Evolutionary conservation across 331 rosid species (phyloP).

Genomic region (Arachis monticola): DNA sequence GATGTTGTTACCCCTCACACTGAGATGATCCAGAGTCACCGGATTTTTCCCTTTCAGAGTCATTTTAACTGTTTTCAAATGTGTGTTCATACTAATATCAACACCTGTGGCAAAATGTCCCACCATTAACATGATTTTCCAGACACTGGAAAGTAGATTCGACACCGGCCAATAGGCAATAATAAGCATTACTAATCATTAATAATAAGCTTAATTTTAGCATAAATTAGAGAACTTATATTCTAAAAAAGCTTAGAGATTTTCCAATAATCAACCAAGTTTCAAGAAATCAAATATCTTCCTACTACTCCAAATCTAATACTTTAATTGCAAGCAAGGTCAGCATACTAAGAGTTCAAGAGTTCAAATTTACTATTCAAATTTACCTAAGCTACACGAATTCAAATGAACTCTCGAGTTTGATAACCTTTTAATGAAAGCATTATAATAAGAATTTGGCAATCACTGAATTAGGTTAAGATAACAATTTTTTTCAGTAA

Average conservation of each 20-base stretch:
- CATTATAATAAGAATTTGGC: too few relatives aligned
- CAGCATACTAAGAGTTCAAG: too few relatives aligned
- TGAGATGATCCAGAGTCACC: slow-evolving; percentile 94
- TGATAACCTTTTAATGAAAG: too few relatives aligned
- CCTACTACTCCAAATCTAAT: neutral
- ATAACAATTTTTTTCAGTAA: neutral
- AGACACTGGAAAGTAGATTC: neutral
- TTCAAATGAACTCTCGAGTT: too few relatives aligned
- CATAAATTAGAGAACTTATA: too few relatives aligned
- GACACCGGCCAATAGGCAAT: neutral
- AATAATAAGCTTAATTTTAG: too few relatives aligned
- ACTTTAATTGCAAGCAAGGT: neutral
- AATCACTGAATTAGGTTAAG: neutral
- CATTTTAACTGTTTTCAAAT: slow-evolving; percentile 92
- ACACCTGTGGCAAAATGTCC: slow-evolving; percentile 66
- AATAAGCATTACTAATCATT: neutral
- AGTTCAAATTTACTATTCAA: neutral
- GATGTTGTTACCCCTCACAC: slow-evolving; percentile 96
- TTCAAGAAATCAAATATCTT: slow-evolving; percentile 11
- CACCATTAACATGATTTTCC: slow-evolving; percentile 34
- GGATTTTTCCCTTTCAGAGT: slow-evolving; percentile 97
- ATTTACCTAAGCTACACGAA: neutral
- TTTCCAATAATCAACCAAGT: too few relatives aligned
- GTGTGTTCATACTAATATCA: slow-evolving; percentile 99
- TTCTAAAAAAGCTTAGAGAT: too few relatives aligned